Evolutionary conservation across 345 rosid genomes (phyloP), one percentile per base, ranked within the genome.

Genomic region (Acer campestre): DNA sequence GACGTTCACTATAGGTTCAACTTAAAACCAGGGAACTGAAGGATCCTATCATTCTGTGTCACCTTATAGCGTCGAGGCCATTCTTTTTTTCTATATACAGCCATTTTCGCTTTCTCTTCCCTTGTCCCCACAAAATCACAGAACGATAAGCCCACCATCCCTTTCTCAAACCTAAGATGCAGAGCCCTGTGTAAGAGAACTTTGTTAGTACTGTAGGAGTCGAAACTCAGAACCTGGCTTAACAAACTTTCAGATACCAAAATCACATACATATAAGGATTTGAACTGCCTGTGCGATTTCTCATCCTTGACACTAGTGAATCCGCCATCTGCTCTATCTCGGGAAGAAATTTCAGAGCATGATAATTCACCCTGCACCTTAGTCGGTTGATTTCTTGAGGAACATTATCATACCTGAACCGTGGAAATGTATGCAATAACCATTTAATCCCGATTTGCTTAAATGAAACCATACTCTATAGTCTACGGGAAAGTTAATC

Each of bases 11-110:
- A 35, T 66, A 42, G 77, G 65, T 46, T 71, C 74, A 38, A 70
- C 73, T 25, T 11, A 59, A 78, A 71, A 53, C n/a, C 59, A 49
- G 49, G 71, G 73, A 83, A 53, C 31, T 42, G 11, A 62, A 20
- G 64, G 42, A 46, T 55, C 5, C 3, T 67, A 20, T 27, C 64
- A 42, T 62, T 75, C 74, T 25, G 62, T 49, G 70, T 84, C 86
- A 94, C 99, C 98, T 94, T 93, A 75, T 87, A 97, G 42, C 99
- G 96, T 62, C 99, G 86, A 76, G 99, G 99, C 99, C 99, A 97
- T 83, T 97, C 98, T 82, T 94, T 97, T 80, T 97, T 84, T 76
- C 99, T 85, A 79, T 97, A 94, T 79, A 87, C 96, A 22, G 97
- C 98, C 99, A 97, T 94, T 90, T 25, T 87, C 75, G 85, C 93